Percentiles rank a stretch among this genome's conserved stretches.
Evolutionary conservation across 2,329 filamentous ascomycete genomes (phyloP).

Genomic region (Fonsecaea pedrosoi): DNA sequence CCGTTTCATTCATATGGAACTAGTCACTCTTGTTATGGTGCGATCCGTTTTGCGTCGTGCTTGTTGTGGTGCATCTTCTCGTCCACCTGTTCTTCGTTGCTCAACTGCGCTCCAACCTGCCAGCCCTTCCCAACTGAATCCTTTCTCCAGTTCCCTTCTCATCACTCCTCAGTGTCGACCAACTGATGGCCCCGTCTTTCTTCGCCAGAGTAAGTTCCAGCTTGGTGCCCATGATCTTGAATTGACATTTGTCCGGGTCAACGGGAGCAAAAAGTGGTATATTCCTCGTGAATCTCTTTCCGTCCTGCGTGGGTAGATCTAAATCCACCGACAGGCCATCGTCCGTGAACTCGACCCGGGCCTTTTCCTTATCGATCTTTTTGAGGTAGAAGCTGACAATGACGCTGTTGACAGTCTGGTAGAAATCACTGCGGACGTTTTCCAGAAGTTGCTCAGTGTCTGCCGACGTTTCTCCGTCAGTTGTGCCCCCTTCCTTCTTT

Average conservation of each 20-base stretch:
- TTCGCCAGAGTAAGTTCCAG: conserved; percentile 78
- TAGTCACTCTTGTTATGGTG: neutral
- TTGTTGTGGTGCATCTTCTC: neutral
- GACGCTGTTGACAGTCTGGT: conserved; percentile 84
- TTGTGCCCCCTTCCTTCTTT: conserved; percentile 68
- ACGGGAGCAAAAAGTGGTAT: conserved; percentile 80
- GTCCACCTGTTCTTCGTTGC: neutral
- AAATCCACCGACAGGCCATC: conserved; percentile 64
- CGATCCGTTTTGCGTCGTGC: neutral
- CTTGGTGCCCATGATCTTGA: conserved; percentile 87
- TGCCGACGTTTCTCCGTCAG: conserved; percentile 60
- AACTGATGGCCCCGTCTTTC: conserved; percentile 69
- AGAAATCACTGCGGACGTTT: conserved; percentile 77
- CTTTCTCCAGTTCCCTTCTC: conserved; percentile 78
- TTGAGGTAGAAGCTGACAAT: conserved; percentile 95
- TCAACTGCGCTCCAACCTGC: conserved; percentile 52
- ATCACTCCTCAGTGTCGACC: conserved; percentile 83
- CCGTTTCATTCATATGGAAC: conserved; percentile 10
- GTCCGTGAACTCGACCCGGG: conserved; percentile 72
- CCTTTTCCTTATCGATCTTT: conserved; percentile 86
- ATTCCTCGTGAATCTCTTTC: conserved; percentile 77
- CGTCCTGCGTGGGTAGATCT: conserved; percentile 84
- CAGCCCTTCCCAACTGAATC: conserved; percentile 85
- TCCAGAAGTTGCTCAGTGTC: conserved; percentile 29
- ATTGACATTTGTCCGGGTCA: conserved; percentile 74